phyloP scores from a whole-genome alignment of 2,329 filamentous ascomycete species.

The Cadophora sp. region DNA sequence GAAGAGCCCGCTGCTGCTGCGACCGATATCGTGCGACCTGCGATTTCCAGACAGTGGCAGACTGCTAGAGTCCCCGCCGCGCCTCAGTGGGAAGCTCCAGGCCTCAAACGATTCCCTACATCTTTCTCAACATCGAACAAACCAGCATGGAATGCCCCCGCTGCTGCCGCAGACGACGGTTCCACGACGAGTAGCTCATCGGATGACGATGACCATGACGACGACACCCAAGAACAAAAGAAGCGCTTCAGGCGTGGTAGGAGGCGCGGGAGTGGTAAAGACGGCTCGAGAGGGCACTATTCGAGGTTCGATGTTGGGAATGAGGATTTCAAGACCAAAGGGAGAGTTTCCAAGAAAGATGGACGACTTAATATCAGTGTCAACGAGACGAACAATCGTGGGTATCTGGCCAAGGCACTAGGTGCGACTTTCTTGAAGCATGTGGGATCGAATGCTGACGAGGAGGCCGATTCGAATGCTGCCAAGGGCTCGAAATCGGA shows the following conservation, averaged over 20 bases:
- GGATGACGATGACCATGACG: slow-evolving; percentile 33
- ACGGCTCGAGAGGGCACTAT: slow-evolving; percentile 45
- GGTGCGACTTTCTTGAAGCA: slow-evolving; percentile 68
- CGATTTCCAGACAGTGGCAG: slow-evolving; percentile 35
- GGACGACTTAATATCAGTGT: slow-evolving; percentile 76
- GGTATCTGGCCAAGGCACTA: slow-evolving; percentile 76
- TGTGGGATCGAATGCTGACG: slow-evolving; percentile 42
- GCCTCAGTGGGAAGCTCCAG: slow-evolving; percentile 22
- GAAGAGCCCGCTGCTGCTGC: neutral
- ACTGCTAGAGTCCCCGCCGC: slow-evolving; percentile 35
- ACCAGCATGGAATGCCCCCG: slow-evolving; percentile 37
- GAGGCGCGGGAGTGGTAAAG: slow-evolving; percentile 10
- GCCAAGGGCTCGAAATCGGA: slow-evolving; percentile 43
- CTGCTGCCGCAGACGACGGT: slow-evolving; percentile 23
- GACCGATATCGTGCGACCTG: slow-evolving; percentile 25
- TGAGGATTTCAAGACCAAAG: slow-evolving; percentile 68
- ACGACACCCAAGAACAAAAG: slow-evolving; percentile 7
- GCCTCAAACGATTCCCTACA: slow-evolving; percentile 34
- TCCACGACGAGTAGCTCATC: slow-evolving; percentile 35
- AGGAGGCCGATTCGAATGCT: slow-evolving; percentile 22
- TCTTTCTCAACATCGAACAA: slow-evolving; percentile 39
- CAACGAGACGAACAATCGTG: slow-evolving; percentile 71
- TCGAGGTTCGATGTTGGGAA: slow-evolving; percentile 67
- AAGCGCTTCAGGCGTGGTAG: slow-evolving; percentile 9
- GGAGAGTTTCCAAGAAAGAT: slow-evolving; percentile 70